These are phyloP conservation scores for Phytopythium delawarense DNA, from an alignment of 352 stramenopile species.

Conservation along the genomic window DNA sequence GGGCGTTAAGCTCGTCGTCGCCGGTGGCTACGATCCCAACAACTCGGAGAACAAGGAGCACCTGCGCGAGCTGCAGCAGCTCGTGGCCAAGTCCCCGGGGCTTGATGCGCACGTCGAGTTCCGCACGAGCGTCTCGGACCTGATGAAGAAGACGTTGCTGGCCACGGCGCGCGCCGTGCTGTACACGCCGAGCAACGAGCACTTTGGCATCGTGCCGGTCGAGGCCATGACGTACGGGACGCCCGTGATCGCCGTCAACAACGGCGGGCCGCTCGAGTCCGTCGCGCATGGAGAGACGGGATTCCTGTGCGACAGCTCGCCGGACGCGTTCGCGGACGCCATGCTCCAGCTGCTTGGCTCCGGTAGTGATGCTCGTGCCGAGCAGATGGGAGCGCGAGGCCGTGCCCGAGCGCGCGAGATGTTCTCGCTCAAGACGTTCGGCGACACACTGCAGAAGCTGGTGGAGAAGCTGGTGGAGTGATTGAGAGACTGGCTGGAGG, in stretches of 20 bases:
- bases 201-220: slow-evolving; percentile 99
- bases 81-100: slow-evolving; percentile 42
- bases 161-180: slow-evolving; percentile 84
- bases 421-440: slow-evolving; percentile 78
- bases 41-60: slow-evolving; percentile 97
- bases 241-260: slow-evolving; percentile 93
- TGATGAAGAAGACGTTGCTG: slow-evolving; percentile 85
- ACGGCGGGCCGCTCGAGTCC: slow-evolving; percentile 96
- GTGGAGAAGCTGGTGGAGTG: slow-evolving; percentile 32
- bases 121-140: slow-evolving; percentile 84
- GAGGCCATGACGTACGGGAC: slow-evolving; percentile 96
- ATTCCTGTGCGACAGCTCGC: slow-evolving; percentile 67
- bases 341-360: slow-evolving; percentile 59
- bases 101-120: slow-evolving; percentile 84
- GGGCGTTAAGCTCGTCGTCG: slow-evolving; percentile 88
- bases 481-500: not conserved
- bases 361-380: slow-evolving; percentile 21
- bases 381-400: slow-evolving; percentile 44
- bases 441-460: slow-evolving; percentile 48
- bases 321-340: slow-evolving; percentile 51
- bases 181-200: slow-evolving; percentile 96
- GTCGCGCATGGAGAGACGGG: slow-evolving; percentile 87
- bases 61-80: slow-evolving; percentile 82
- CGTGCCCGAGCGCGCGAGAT: slow-evolving; percentile 43
- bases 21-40: slow-evolving; percentile 94